A percentile compares a stretch with the other conserved stretches of the same genome.
Evolutionary conservation across 78 protist genomes (phyloP).

Genomic region (Cavenderia fasciculata): DNA sequence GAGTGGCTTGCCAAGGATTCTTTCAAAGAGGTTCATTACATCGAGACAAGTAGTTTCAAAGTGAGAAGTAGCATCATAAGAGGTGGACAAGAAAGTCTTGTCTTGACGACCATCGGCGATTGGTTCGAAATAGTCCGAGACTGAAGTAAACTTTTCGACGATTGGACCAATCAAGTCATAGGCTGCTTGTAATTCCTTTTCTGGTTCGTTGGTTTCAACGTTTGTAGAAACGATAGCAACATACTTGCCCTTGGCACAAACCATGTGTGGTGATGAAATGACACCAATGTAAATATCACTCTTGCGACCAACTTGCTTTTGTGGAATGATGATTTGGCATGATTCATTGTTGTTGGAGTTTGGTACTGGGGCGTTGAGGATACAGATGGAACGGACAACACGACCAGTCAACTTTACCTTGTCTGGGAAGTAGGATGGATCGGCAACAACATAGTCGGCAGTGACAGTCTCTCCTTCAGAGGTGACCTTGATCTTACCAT

Average conservation of each 20-base stretch:
- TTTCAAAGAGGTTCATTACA: constrained; percentile 84
- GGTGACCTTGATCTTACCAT: constrained; percentile 92
- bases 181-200: constrained; percentile 94
- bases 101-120: constrained; percentile 82
- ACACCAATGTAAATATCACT: constrained; percentile 93
- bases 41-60: constrained; percentile 91
- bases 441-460: constrained; percentile 91
- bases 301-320: constrained; percentile 87
- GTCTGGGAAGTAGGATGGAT: constrained; percentile 98
- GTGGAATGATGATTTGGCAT: constrained; percentile 97
- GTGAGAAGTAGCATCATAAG: constrained; percentile 94
- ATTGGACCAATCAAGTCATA: constrained; percentile 89
- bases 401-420: constrained; percentile 84
- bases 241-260: constrained; percentile 94
- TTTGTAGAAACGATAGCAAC: constrained; percentile 95
- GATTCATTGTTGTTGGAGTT: constrained; percentile 87
- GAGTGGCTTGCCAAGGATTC: constrained; percentile 84
- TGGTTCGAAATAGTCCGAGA: constrained; percentile 88
- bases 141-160: constrained; percentile 82
- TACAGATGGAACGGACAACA: constrained; percentile 96
- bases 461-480: constrained; percentile 88
- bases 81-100: constrained; percentile 85
- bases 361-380: constrained; percentile 93
- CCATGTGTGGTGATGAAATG: constrained; percentile 89
- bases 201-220: constrained; percentile 95